Evolutionary conservation across 495 filamentous ascomycete species (phyloP), one percentile per base, ranked within the genome.

Genomic region (Margaritispora aquatica): DNA sequence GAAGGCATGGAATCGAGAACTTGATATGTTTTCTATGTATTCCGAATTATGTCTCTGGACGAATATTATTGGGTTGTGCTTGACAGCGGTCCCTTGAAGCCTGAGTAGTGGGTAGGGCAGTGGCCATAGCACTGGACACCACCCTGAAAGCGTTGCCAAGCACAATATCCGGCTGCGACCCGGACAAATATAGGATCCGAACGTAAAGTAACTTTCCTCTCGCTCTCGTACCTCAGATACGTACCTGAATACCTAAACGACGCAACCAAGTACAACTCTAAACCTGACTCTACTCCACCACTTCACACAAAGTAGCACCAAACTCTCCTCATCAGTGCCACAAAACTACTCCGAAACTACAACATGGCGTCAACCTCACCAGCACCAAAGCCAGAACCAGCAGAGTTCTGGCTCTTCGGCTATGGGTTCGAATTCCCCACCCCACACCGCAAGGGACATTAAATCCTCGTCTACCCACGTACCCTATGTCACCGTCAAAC

Each of bases 331-430:
- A n/a, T 44, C 15, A 8, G 7, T 17, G 3, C 3, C 38, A 15
- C 38, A 8, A 8, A 3, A 9, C 15, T 17, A 7, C 38, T 17
- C 38, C 38, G 2, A 10, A n/a, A n/a, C n/a, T n/a, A 15, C 38
- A 44, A 8, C 38, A 44, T 44, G 38, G 2, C 38, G 19, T 15
- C 38, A 44, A 3, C 38, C 7, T 10, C 38, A 44, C 38, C 38
- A 50, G n/a, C 21, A 48, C 44, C 15, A 22, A n/a, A 22, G 17
- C 47, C 47, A 50, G 47, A 23, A 50, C 3, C 20, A 2, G n/a
- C 57, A n/a, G 58, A 90, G 64, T 88, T 93, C 63, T 96, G 91
- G 91, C 74, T 96, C 49, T 96, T 93, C 74, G 91, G 91, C 31
- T 96, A 96, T 68, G 91, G 91, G 90, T 95, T 71, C 71, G 80